These are phyloP conservation scores for Chrysanthemum seticuspe DNA, from an alignment of 129 eudicot genomes.

Conservation along the genomic window DNA sequence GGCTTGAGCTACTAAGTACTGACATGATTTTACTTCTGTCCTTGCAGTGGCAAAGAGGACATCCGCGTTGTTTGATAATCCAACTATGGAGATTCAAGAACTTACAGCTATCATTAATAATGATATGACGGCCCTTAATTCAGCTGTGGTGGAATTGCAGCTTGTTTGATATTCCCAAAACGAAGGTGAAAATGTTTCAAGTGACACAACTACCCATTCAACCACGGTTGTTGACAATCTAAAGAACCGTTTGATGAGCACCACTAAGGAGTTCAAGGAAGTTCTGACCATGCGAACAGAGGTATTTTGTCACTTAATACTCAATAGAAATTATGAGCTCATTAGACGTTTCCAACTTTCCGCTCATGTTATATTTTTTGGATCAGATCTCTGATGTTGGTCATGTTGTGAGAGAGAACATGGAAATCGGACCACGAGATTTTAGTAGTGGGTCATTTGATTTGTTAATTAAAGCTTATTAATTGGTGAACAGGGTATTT, in stretches of 20 bases:
- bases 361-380: too few relatives aligned
- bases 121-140: slow-evolving; percentile 17
- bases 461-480: too few relatives aligned
- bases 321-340: too few relatives aligned
- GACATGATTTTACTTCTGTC: not conserved
- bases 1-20: not conserved
- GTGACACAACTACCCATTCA: slow-evolving; percentile 16
- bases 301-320: slow-evolving; percentile 35
- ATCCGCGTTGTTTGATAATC: slow-evolving; percentile 4
- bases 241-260: slow-evolving; percentile 82
- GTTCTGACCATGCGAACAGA: slow-evolving; percentile 95
- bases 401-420: too few relatives aligned
- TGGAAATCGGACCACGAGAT: too few relatives aligned
- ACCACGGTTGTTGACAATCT: slow-evolving; percentile 66
- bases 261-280: slow-evolving; percentile 95
- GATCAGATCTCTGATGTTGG: too few relatives aligned
- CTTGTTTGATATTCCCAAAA: slow-evolving; percentile 17
- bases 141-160: slow-evolving; percentile 19
- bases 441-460: too few relatives aligned
- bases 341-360: too few relatives aligned
- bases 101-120: slow-evolving; percentile 12
- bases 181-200: slow-evolving; percentile 18
- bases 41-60: slow-evolving; percentile 17
- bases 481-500: too few relatives aligned
- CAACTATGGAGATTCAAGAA: slow-evolving; percentile 17